A percentile compares a stretch with the other conserved stretches of the same genome.
Conservation (phyloP, 2,329 filamentous ascomycete species). For the Pseudogymnoascus sp. region DNA sequence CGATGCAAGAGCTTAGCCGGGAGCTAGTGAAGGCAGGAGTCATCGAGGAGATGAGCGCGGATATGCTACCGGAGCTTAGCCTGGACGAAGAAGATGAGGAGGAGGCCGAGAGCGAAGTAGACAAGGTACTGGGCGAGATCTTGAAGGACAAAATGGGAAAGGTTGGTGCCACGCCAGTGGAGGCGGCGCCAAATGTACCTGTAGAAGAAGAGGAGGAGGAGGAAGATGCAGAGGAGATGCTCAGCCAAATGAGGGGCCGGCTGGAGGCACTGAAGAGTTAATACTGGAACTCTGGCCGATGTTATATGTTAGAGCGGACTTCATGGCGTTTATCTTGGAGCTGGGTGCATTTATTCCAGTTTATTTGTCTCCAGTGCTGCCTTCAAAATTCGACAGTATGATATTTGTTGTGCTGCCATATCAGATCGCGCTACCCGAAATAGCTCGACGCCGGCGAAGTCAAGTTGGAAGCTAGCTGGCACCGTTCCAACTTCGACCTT, state of each 20-base stretch:
- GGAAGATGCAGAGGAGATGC: constrained; percentile 79
- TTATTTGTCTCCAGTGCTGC: background rate
- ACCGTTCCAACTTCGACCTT: background rate
- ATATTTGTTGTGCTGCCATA: background rate
- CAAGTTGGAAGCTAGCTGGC: background rate
- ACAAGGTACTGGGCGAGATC: constrained; percentile 87
- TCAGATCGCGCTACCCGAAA: background rate
- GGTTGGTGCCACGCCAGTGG: constrained; percentile 51
- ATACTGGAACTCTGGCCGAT: constrained; percentile 20
- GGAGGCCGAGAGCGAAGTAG: constrained; percentile 74
- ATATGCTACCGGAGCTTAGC: constrained; percentile 70
- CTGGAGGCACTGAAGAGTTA: constrained; percentile 87
- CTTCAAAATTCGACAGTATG: background rate
- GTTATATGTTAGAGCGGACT: constrained; percentile 5
- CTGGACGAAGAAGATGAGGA: constrained; percentile 69
- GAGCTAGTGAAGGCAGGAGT: constrained; percentile 93
- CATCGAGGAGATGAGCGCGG: constrained; percentile 94
- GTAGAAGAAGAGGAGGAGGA: constrained; percentile 63
- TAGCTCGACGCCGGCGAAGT: background rate
- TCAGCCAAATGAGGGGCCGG: constrained; percentile 89
- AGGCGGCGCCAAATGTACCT: constrained; percentile 40
- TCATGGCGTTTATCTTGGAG: background rate
- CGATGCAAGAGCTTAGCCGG: constrained; percentile 79
- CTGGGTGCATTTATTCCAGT: background rate
- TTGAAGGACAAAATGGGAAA: constrained; percentile 74